Conservation (phyloP, 164 flowering plant genomes). For the Malania oleifera region DNA sequence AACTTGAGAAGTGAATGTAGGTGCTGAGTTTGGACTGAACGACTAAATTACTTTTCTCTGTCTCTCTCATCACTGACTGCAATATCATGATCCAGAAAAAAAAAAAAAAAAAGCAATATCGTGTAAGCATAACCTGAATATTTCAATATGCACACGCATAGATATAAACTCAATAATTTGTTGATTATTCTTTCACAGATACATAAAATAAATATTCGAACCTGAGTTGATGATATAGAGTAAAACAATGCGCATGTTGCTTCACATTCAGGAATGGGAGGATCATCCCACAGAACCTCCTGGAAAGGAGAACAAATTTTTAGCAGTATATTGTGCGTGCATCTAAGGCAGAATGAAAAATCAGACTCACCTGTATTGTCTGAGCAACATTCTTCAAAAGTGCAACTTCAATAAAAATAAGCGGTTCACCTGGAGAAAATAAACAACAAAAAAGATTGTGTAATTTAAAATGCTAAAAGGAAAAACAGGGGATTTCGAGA, state of each 20-base stretch:
- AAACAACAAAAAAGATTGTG: neutral
- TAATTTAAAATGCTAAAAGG: neutral
- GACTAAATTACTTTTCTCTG: too few relatives aligned
- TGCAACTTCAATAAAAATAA: slow-evolving; percentile 95
- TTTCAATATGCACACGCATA: too few relatives aligned
- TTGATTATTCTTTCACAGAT: neutral
- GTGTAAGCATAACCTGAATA: too few relatives aligned
- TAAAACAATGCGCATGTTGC: slow-evolving; percentile 90
- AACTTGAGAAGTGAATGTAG: too few relatives aligned
- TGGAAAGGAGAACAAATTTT: slow-evolving; percentile 16
- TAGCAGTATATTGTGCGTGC: neutral
- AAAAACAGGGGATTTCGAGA: neutral
- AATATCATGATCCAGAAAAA: too few relatives aligned
- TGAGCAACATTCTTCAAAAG: slow-evolving; percentile 74
- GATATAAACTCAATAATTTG: too few relatives aligned
- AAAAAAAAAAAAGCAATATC: too few relatives aligned
- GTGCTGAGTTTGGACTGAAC: too few relatives aligned
- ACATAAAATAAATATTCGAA: slow-evolving; percentile 13
- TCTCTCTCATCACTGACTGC: too few relatives aligned
- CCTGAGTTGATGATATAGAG: slow-evolving; percentile 96
- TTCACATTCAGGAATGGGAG: slow-evolving; percentile 75
- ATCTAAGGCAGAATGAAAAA: slow-evolving; percentile 4
- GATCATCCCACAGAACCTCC: slow-evolving; percentile 92
- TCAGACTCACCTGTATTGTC: slow-evolving; percentile 62
- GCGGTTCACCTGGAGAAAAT: slow-evolving; percentile 72